phyloP scores from a whole-genome alignment of 2,329 filamentous ascomycete species.

The Thielaviopsis populi region DNA sequence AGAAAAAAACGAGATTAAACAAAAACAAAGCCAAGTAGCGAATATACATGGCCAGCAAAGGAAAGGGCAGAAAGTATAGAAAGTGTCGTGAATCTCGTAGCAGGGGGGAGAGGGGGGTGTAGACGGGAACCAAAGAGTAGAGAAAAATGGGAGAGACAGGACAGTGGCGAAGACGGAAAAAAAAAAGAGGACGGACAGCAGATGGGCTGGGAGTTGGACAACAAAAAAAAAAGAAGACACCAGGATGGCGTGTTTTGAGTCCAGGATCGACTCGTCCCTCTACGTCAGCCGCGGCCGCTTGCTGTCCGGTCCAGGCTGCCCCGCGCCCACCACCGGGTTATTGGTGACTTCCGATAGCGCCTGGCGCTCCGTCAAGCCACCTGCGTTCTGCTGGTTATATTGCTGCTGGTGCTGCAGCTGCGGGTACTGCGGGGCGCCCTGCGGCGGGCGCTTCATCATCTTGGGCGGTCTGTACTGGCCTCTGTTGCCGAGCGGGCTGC shows the following conservation, averaged over 20 bases:
- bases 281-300: slow-evolving; percentile 38
- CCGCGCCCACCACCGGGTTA: slow-evolving; percentile 17
- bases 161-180: not conserved
- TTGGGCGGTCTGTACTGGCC: slow-evolving; percentile 40
- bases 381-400: slow-evolving; percentile 12
- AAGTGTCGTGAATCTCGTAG: not conserved
- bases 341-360: slow-evolving; percentile 37
- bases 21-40: not conserved
- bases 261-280: slow-evolving; percentile 11
- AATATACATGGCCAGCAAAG: not conserved
- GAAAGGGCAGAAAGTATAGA: not conserved
- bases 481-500: slow-evolving; percentile 44
- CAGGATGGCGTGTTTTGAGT: not conserved
- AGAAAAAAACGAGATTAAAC: not conserved
- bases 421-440: slow-evolving; percentile 21
- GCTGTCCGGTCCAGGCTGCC: slow-evolving; percentile 27
- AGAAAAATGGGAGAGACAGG: not conserved
- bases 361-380: slow-evolving; percentile 23
- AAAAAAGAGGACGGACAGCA: no score
- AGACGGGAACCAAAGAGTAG: not conserved
- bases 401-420: slow-evolving; percentile 19
- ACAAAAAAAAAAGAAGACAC: not conserved
- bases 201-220: not conserved
- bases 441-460: slow-evolving; percentile 39
- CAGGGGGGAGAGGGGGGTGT: not conserved